A percentile compares a stretch with the other conserved stretches of the same genome.
phyloP scores from a whole-genome alignment of 345 rosid genomes.

The Acer saccharum region DNA sequence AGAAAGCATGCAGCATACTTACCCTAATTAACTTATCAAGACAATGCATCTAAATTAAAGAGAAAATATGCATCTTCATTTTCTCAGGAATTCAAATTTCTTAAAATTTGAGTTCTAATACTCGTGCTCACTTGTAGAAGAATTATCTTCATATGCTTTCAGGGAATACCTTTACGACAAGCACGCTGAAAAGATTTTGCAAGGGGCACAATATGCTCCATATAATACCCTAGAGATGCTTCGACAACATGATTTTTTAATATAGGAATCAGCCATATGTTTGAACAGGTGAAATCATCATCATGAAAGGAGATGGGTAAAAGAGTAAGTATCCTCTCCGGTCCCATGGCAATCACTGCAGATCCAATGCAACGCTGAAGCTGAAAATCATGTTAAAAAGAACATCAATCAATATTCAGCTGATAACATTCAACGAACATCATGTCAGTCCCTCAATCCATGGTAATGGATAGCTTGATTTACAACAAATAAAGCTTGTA shows the following conservation, averaged over 20 bases:
- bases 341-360: constrained; percentile 84
- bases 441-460: background rate
- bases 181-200: constrained; percentile 64
- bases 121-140: background rate
- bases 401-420: constrained; percentile 24
- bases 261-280: constrained; percentile 81
- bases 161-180: constrained; percentile 59
- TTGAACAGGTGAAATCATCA: constrained; percentile 56
- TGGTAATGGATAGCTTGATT: constrained; percentile 1
- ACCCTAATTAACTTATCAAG: background rate
- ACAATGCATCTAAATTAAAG: background rate
- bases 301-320: constrained; percentile 65
- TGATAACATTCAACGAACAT: background rate
- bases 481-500: constrained; percentile 2
- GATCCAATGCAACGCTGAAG: constrained; percentile 80
- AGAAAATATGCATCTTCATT: background rate
- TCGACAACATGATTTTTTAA: constrained; percentile 63
- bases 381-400: constrained; percentile 46
- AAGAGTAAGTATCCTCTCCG: constrained; percentile 63
- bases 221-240: constrained; percentile 73
- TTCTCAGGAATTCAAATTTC: constrained; percentile 15
- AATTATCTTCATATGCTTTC: constrained; percentile 7
- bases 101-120: background rate
- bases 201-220: constrained; percentile 85
- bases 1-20: background rate